Evolutionary conservation across 2,329 filamentous ascomycete species (phyloP).

Genomic region (Aspergillus ruber): DNA sequence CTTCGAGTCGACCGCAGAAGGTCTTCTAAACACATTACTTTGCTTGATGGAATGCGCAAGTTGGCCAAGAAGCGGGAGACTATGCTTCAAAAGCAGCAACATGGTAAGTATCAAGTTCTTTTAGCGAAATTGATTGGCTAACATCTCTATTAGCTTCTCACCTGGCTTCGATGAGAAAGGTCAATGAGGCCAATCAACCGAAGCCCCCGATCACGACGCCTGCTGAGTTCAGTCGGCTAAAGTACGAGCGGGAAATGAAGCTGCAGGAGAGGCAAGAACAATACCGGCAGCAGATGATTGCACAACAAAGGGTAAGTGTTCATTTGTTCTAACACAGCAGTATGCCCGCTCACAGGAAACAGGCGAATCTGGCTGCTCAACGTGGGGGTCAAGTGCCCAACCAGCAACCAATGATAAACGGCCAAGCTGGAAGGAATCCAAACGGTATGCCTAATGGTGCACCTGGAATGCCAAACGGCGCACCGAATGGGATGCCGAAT

Average conservation of each 20-base stretch:
- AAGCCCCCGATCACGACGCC: conserved; percentile 64
- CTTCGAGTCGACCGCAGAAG: conserved; percentile 79
- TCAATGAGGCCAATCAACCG: conserved; percentile 60
- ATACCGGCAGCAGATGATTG: conserved; percentile 58
- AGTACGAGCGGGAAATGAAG: conserved; percentile 77
- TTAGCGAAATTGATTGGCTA: conserved; percentile 8
- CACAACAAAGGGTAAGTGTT: conserved; percentile 45
- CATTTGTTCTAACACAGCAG: conserved; percentile 6
- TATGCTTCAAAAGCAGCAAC: conserved; percentile 76
- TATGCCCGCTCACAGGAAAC: background rate
- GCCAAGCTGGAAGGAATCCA: conserved; percentile 29
- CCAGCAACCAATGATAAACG: conserved; percentile 34
- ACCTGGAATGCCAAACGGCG: conserved; percentile 32
- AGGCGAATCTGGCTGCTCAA: conserved; percentile 39
- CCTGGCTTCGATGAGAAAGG: conserved; percentile 74
- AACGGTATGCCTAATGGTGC: conserved; percentile 32
- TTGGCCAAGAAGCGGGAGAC: conserved; percentile 90
- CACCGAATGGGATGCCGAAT: conserved; percentile 41
- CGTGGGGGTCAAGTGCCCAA: conserved; percentile 37
- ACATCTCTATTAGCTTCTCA: conserved; percentile 45
- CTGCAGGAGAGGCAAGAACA: conserved; percentile 51
- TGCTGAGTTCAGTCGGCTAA: conserved; percentile 81
- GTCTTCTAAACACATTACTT: conserved; percentile 76
- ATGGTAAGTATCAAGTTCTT: conserved; percentile 43
- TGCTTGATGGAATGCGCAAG: conserved; percentile 94